Conservation (phyloP, 306 rosid genomes). For the Medicago arabica region DNA sequence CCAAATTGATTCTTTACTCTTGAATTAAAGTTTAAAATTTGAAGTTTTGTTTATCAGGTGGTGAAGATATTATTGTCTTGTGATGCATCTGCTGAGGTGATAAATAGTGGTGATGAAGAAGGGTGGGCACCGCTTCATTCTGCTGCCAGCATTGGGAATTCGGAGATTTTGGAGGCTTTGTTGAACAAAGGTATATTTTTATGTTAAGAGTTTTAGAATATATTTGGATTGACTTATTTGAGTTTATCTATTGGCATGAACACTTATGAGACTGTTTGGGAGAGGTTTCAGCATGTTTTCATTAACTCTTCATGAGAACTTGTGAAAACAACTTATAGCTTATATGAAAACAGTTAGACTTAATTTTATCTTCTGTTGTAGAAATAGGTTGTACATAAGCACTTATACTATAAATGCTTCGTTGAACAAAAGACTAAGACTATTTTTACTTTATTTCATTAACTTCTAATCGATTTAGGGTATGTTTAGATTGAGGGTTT, state of each 20-base stretch:
- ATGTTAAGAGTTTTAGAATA: neutral
- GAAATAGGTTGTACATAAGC: too few species aligned
- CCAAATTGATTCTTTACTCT: too few species aligned
- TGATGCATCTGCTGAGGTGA: slow-evolving; percentile 56
- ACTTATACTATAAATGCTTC: too few species aligned
- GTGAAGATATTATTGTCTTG: slow-evolving; percentile 59
- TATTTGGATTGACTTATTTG: neutral
- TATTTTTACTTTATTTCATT: too few species aligned
- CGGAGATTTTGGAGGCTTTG: slow-evolving; percentile 62
- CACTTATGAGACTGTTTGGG: too few species aligned
- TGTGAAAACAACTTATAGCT: too few species aligned
- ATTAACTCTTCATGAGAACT: too few species aligned
- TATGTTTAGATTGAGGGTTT: neutral
- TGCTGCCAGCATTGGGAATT: slow-evolving; percentile 80
- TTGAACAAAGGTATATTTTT: slow-evolving; percentile 58
- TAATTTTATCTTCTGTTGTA: too few species aligned
- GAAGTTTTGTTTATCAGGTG: slow-evolving; percentile 46
- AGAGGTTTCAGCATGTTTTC: too few species aligned
- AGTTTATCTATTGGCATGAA: too few species aligned
- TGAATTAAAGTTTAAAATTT: slow-evolving; percentile 1
- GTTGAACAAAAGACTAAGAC: too few species aligned
- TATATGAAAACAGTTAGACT: too few species aligned
- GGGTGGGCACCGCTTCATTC: slow-evolving; percentile 97
- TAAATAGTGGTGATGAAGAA: slow-evolving; percentile 83
- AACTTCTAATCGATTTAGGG: neutral